Evolutionary conservation across 352 stramenopile genomes (phyloP), one percentile per base, ranked within the genome.

Genomic region (Globisporangium cylindrosporum): DNA sequence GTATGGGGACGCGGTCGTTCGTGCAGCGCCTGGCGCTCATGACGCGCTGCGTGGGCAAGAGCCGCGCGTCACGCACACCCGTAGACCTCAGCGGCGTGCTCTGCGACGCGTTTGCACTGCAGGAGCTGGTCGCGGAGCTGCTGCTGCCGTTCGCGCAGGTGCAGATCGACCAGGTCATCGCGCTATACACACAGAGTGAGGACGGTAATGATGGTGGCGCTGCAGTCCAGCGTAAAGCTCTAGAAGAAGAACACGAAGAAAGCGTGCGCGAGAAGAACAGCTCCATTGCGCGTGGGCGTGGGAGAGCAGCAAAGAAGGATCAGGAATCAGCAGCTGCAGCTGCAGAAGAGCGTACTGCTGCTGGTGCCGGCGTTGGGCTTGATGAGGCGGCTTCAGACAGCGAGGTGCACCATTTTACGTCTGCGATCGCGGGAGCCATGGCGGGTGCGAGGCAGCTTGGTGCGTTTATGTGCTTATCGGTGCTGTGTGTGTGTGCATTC

Each of bases 121-220:
- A 70, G 10, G 71, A 78, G 36, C 62, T 91, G 15, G 62, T 79
- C 0, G 22, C 53, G 10, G 82, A 87, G 51, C 69, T 91, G 1
- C 75, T 76, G 14, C 54, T 64, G 14, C 79, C 81, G 8, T 88
- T 91, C 32, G 69, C 72, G 60, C 53, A 75, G 34, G 59, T 76
- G 41, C 69, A 74, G 12, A 69, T 91, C 57, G 78, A 88, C 62
- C 70, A 81, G 54, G 64, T 88, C 51, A 38, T 88, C n/a, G 83
- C 79, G 20, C 56, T 88, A 36, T 76, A 82, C 53, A 67, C 73
- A 27, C 64, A 76, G 62, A 36, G 27, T 6, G 27, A 59, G 3
- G 4, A 18, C 15, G 36, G 27, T 5, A n/a, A 46, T 5, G 20
- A n/a, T n/a, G 32, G 12, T 6, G 29, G 2, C 14, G 3, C 8